Base-by-base conservation (phyloP, 192 early-diverging fungal species). In the Coemansia sp. region DNA sequence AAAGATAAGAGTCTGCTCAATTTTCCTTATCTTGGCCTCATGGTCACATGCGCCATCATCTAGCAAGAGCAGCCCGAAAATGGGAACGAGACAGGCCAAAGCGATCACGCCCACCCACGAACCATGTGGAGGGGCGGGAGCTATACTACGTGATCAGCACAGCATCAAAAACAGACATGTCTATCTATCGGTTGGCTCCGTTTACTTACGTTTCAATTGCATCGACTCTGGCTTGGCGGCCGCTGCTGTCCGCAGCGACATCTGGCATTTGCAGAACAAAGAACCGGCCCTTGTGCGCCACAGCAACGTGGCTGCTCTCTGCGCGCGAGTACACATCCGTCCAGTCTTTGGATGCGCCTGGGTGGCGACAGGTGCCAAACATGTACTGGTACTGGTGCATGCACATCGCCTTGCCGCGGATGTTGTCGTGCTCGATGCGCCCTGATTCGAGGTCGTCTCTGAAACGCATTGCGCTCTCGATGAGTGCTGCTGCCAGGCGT, bases 371-470 rank as follows among this genome's bases (percentile, higher is more conserved):
- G 38, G 88, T 84, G 65, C 89, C 92, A 84, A 93, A 94, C 70
- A 92, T 69, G 68, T 86, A 93, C 62, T 86, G 83, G 82, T 93
- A 94, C 82, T 93, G 91, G 70, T 89, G 82, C 85, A 87, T 87
- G 72, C 87, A 92, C 69, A 94, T 87, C 7, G 89, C 82, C 40
- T 82, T 81, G 44, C 82, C 82, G 41, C 86, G 85, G 28, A 86
- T 84, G 74, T 75, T 85, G 72, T 92, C 92, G 3, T 86, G 87
- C 36, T 85, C 84, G 29, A 93, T 77, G 29, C 80, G 68, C 53
- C 85, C 86, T 30, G 83, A 85, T 38, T 80, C 82, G 22, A 90
- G 75, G 13, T 70, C 60, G 9, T 70, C 61, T 38, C 87, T 71
- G 68, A 91, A 89, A 30, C 82, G 80, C 57, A 88, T 54, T 0